These are phyloP conservation scores for Drosera spatulata DNA, from an alignment of 179 eudicot species.

Conservation along the genomic window DNA sequence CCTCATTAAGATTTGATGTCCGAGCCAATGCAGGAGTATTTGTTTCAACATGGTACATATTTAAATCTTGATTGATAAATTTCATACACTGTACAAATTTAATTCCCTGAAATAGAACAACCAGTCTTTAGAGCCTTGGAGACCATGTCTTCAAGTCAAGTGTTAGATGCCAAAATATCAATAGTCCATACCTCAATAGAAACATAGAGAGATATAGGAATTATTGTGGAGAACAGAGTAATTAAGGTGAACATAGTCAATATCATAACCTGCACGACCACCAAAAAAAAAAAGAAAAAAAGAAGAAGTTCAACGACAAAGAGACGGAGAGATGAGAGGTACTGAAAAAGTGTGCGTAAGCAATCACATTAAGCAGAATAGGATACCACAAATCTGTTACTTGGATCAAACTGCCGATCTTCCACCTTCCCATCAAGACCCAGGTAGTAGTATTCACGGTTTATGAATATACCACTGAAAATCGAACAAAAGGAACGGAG, in stretches of 20 bases:
- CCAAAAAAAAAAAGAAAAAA: neutral
- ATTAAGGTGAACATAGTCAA: slow-evolving; percentile 90
- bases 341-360: neutral
- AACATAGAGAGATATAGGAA: slow-evolving; percentile 97
- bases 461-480: slow-evolving; percentile 69
- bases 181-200: slow-evolving; percentile 74
- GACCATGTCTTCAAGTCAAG: neutral
- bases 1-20: slow-evolving; percentile 98
- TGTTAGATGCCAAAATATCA: neutral
- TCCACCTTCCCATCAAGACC: slow-evolving; percentile 38
- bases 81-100: slow-evolving; percentile 87
- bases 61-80: slow-evolving; percentile 89
- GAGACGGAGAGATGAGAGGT: slow-evolving; percentile 2
- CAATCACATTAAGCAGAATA: slow-evolving; percentile 3
- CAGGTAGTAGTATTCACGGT: slow-evolving; percentile 58
- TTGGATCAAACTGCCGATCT: slow-evolving; percentile 69
- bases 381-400: slow-evolving; percentile 74
- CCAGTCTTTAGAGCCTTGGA: neutral
- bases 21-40: slow-evolving; percentile 95
- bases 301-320: neutral
- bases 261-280: slow-evolving; percentile 50
- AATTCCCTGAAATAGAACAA: slow-evolving; percentile 49
- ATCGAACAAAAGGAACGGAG: slow-evolving; percentile 8
- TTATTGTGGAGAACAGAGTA: slow-evolving; percentile 92
- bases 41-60: slow-evolving; percentile 84